These are phyloP conservation scores for Termitomyces sp. DNA, from an alignment of 768 basidiomycete species.

Conservation along the genomic window DNA sequence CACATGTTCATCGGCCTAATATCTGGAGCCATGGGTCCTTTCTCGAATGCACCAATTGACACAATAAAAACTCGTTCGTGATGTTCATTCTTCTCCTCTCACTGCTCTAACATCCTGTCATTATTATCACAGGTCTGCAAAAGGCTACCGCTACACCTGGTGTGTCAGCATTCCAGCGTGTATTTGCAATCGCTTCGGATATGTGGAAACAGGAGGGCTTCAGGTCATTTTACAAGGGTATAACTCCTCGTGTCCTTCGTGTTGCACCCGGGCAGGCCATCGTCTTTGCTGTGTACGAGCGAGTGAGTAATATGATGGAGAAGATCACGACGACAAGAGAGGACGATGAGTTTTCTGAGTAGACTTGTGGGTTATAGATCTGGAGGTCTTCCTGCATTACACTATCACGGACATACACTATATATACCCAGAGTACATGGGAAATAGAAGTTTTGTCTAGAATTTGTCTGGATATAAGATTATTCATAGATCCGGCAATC, in stretches of 20 bases:
- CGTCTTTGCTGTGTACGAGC: constrained; percentile 96
- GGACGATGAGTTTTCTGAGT: constrained; percentile 72
- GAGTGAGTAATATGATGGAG: constrained; percentile 77
- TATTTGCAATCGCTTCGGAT: constrained; percentile 77
- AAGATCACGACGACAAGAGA: constrained; percentile 51
- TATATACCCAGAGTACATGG: constrained; percentile 2
- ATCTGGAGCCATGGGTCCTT: constrained; percentile 97
- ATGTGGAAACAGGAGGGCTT: constrained; percentile 94
- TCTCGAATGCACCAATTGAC: constrained; percentile 95
- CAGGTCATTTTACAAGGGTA: constrained; percentile 95
- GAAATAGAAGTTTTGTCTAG: background rate
- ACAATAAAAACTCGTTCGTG: constrained; percentile 90
- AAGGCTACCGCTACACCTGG: constrained; percentile 75
- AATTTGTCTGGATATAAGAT: constrained; percentile 2
- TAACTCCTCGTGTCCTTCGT: constrained; percentile 92
- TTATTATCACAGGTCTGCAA: constrained; percentile 63
- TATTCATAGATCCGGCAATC: constrained; percentile 3
- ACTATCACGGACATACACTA: background rate
- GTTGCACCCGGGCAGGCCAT: constrained; percentile 98
- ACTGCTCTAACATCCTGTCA: background rate
- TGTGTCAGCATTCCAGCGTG: constrained; percentile 75
- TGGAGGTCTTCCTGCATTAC: background rate
- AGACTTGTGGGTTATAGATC: constrained; percentile 10
- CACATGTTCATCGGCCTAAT: constrained; percentile 94
- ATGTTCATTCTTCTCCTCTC: background rate